These are phyloP conservation scores for Circinella minor DNA, from an alignment of 371 early-diverging fungal species.

Conservation along the genomic window DNA sequence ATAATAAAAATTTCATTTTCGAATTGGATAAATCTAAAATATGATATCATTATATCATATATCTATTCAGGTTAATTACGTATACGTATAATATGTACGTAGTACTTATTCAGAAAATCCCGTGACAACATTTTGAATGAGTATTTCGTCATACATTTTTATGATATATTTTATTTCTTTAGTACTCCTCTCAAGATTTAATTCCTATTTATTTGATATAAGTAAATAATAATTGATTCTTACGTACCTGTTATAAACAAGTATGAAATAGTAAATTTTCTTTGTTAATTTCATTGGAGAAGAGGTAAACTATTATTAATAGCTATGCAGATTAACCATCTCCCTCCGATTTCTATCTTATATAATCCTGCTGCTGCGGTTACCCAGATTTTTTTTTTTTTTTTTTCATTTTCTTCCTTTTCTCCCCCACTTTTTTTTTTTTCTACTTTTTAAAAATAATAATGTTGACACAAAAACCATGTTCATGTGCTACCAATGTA, in stretches of 20 bases:
- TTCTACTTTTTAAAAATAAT: not conserved
- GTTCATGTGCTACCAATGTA: slow-evolving; percentile 6
- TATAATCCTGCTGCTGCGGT: not conserved
- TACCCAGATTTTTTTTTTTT: too few species aligned
- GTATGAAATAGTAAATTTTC: too few species aligned
- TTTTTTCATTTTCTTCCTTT: not conserved
- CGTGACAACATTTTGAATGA: not conserved
- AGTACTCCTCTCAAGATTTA: too few species aligned
- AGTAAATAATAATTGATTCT: not conserved
- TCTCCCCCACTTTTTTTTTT: not conserved
- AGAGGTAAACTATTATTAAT: too few species aligned
- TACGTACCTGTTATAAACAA: too few species aligned
- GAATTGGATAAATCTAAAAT: too few species aligned
- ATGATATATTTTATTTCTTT: not conserved
- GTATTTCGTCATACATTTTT: slow-evolving; percentile 8
- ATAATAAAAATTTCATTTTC: too few species aligned
- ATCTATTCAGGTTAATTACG: too few species aligned
- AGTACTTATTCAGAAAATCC: not conserved
- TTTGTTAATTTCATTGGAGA: too few species aligned
- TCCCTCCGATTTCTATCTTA: not conserved
- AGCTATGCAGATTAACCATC: not conserved
- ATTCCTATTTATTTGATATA: not conserved
- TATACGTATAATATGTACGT: too few species aligned
- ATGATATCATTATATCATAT: too few species aligned
- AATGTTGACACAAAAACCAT: slow-evolving; percentile 8